These are phyloP conservation scores for Wallacemonas sp. DNA, from an alignment of 208 protist species.

Conservation along the genomic window DNA sequence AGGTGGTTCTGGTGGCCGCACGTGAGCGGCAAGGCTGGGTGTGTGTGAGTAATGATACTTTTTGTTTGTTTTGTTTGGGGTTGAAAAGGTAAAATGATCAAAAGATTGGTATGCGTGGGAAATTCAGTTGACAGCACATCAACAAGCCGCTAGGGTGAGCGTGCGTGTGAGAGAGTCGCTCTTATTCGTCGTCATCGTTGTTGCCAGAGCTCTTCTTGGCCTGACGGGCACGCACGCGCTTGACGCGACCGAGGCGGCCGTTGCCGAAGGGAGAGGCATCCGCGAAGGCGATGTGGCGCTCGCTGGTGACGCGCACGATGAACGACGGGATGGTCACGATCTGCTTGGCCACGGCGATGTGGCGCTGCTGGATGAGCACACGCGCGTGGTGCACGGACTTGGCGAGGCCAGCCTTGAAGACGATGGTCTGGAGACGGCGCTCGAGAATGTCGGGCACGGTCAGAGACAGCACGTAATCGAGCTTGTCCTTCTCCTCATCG, in stretches of 20 bases:
- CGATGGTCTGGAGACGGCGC: conserved; percentile 99
- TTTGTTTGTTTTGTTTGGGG: too few species aligned
- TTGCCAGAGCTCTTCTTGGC: conserved; percentile 67
- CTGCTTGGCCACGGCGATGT: conserved; percentile 99
- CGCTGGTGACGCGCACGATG: conserved; percentile 97
- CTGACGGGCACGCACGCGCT: conserved; percentile 89
- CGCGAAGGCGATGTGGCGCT: conserved; percentile 99
- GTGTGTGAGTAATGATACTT: too few species aligned
- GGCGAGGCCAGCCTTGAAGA: conserved; percentile 98
- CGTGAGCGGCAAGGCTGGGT: too few species aligned
- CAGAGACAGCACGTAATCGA: conserved; percentile 99
- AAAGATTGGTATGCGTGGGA: too few species aligned
- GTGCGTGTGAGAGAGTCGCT: conserved; percentile 97
- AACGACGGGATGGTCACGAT: conserved; percentile 99
- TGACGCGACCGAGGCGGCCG: conserved; percentile 96
- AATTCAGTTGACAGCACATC: too few species aligned
- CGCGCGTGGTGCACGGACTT: conserved; percentile 99
- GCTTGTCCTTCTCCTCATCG: conserved; percentile 98
- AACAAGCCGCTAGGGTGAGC: too few species aligned
- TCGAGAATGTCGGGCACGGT: conserved; percentile 99
- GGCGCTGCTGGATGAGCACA: conserved; percentile 98
- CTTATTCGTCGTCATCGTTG: conserved; percentile 60
- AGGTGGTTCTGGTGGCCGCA: too few species aligned
- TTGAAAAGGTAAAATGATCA: too few species aligned
- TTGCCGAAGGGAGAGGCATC: conserved; percentile 96